Conservation (phyloP, 208 protist genomes). For the Trypanosoma melophagium region DNA sequence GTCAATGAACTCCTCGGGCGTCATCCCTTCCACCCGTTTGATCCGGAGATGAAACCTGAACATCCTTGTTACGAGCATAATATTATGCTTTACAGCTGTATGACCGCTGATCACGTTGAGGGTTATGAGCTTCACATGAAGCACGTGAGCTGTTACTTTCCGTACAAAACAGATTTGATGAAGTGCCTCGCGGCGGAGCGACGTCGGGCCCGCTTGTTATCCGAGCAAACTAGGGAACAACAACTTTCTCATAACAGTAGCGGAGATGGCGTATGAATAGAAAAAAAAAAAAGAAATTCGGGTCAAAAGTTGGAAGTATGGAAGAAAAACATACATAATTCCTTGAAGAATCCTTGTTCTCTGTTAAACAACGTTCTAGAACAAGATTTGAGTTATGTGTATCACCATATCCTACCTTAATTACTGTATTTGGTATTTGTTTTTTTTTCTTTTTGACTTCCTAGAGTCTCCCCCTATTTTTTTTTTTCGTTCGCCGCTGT, state of each 20-base stretch:
- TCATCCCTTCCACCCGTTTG: slow-evolving; percentile 86
- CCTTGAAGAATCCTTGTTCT: too few relatives aligned
- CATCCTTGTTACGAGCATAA: slow-evolving; percentile 72
- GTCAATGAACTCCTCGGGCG: slow-evolving; percentile 85
- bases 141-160: slow-evolving; percentile 84
- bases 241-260: background rate
- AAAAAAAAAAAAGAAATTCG: background rate
- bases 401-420: too few relatives aligned
- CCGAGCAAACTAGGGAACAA: background rate
- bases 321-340: too few relatives aligned
- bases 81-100: slow-evolving; percentile 70
- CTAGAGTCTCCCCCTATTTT: too few relatives aligned
- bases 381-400: too few relatives aligned
- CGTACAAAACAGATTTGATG: slow-evolving; percentile 87
- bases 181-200: slow-evolving; percentile 80
- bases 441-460: background rate
- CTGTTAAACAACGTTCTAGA: too few relatives aligned
- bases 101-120: slow-evolving; percentile 75
- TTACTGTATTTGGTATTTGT: too few relatives aligned
- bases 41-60: slow-evolving; percentile 61
- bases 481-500: too few relatives aligned
- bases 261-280: background rate
- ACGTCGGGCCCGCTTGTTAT: slow-evolving; percentile 32
- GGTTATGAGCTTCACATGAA: slow-evolving; percentile 85
- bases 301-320: too few relatives aligned